Evolutionary conservation across 495 filamentous ascomycete genomes (phyloP).

Genomic region (Recurvomyces mirabilis): DNA sequence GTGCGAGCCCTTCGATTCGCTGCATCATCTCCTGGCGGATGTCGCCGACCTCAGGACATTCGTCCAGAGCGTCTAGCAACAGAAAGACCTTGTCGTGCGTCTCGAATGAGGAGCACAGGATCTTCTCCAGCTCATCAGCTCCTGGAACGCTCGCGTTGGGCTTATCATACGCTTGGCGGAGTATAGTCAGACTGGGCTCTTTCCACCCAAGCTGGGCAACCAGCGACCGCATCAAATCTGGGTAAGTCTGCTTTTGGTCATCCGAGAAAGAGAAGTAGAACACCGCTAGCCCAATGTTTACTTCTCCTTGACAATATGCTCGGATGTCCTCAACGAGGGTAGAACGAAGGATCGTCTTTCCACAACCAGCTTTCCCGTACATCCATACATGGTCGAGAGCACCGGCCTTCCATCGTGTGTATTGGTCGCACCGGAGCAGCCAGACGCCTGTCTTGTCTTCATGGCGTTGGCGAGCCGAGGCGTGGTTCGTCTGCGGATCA

Average conservation of each 20-base stretch:
- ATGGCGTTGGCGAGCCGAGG: constrained; percentile 14
- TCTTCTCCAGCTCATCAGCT: constrained; percentile 9
- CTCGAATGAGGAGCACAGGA: constrained; percentile 3
- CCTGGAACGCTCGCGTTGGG: constrained; percentile 3
- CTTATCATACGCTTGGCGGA: constrained; percentile 15
- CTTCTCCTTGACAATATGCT: constrained; percentile 1
- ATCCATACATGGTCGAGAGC: constrained; percentile 10
- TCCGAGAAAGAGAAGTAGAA: constrained; percentile 24
- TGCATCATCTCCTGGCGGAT: constrained; percentile 13
- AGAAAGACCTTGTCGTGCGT: constrained; percentile 10
- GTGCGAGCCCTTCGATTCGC: neutral
- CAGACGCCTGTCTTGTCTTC: constrained; percentile 16
- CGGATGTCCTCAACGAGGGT: constrained; percentile 18
- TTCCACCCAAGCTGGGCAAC: constrained; percentile 15
- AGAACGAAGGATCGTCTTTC: constrained; percentile 20
- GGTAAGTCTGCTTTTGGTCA: constrained; percentile 11
- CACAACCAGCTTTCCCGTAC: constrained; percentile 20
- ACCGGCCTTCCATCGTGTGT: constrained; percentile 12
- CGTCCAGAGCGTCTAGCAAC: constrained; percentile 24
- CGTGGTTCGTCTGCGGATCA: constrained; percentile 16
- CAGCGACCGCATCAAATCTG: constrained; percentile 11
- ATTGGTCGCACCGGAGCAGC: constrained; percentile 12
- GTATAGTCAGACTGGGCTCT: constrained; percentile 8
- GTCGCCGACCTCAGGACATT: constrained; percentile 15
- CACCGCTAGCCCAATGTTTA: neutral